Conservation (phyloP, 331 rosid genomes). For the Quercus phellos region DNA sequence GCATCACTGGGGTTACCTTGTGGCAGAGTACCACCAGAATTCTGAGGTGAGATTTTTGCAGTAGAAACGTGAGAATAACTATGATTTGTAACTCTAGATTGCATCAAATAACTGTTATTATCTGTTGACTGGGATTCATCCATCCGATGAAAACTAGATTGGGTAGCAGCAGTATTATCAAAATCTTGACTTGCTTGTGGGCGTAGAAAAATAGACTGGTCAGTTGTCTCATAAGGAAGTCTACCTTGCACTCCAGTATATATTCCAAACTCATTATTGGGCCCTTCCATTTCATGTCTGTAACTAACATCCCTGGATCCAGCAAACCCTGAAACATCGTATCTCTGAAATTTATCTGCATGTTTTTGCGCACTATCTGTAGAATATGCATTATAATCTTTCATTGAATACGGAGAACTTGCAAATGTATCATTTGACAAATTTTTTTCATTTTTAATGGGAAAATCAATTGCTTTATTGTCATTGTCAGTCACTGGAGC, state of each 20-base stretch:
- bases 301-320: conserved; percentile 32
- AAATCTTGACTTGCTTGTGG: conserved; percentile 40
- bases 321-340: conserved; percentile 26
- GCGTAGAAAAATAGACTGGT: conserved; percentile 28
- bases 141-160: conserved; percentile 35
- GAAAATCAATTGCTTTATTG: conserved; percentile 22
- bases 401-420: conserved; percentile 17
- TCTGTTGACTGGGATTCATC: conserved; percentile 40
- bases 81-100: conserved; percentile 31
- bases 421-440: conserved; percentile 26
- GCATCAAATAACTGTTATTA: conserved; percentile 36
- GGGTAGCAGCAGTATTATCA: conserved; percentile 33
- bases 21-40: conserved; percentile 32
- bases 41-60: conserved; percentile 45
- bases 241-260: conserved; percentile 28
- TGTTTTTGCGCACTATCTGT: conserved; percentile 27
- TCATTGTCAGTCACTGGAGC: conserved; percentile 35
- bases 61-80: conserved; percentile 38
- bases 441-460: conserved; percentile 38
- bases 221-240: conserved; percentile 37
- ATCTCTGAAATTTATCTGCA: conserved; percentile 32
- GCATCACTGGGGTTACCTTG: conserved; percentile 42
- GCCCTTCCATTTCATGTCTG: conserved; percentile 29
- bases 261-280: conserved; percentile 28
- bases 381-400: conserved; percentile 34